These are phyloP conservation scores for Takakia lepidozioides DNA, from an alignment of 225 moss, liverwort and hornwort species.

Conservation along the genomic window DNA sequence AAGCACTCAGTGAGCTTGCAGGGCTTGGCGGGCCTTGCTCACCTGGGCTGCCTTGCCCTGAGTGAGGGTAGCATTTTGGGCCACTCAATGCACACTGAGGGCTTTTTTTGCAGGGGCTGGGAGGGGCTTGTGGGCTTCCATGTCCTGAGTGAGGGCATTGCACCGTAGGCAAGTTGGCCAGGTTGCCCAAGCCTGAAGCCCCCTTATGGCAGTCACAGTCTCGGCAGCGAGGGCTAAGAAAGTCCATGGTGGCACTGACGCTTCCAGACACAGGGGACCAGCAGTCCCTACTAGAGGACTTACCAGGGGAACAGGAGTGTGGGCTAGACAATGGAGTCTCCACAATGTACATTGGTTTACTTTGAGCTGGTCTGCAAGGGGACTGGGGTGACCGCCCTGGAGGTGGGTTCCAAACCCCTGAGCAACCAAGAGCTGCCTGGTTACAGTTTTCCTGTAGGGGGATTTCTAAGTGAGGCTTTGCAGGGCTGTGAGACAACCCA, in stretches of 20 bases:
- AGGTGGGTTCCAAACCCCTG: no score
- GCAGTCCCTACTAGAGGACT: background rate
- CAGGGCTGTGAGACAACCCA: no score
- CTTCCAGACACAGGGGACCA: background rate
- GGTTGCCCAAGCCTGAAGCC: background rate
- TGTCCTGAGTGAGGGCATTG: no score
- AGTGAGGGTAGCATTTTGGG: no score
- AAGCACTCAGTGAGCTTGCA: background rate
- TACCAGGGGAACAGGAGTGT: background rate
- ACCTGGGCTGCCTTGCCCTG: no score
- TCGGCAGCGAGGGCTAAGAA: background rate
- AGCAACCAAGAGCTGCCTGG: no score
- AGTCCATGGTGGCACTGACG: background rate
- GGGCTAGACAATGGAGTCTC: conserved; percentile 2
- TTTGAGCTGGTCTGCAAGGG: no score
- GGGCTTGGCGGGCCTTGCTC: no score
- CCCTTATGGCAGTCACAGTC: conserved; percentile 2
- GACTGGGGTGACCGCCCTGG: no score
- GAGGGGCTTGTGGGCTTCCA: background rate
- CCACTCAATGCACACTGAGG: no score
- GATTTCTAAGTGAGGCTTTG: no score
- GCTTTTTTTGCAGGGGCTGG: background rate
- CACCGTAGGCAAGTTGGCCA: background rate
- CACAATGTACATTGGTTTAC: conserved; percentile 1
- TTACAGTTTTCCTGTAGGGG: no score